Evolutionary conservation across 1,139 yeast genomes (phyloP).

Genomic region (Saccharomyces pastorianus): DNA sequence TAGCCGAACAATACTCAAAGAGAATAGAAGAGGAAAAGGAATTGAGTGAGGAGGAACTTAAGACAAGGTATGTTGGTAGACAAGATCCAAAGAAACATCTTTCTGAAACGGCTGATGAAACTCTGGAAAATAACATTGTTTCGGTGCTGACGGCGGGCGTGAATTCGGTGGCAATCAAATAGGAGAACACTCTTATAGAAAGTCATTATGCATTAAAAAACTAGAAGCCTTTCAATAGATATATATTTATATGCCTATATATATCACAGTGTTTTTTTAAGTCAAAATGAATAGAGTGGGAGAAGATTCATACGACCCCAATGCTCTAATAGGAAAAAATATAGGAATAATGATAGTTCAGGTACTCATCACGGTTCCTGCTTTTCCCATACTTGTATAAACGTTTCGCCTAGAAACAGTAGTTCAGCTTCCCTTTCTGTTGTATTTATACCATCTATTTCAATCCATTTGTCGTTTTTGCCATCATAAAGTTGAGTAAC

Average conservation of each 20-base stretch:
- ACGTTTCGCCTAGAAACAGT: slow-evolving; percentile 53
- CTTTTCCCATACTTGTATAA: slow-evolving; percentile 61
- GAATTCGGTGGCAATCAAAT: slow-evolving; percentile 74
- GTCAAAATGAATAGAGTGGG: background rate
- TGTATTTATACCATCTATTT: slow-evolving; percentile 46
- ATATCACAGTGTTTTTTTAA: background rate
- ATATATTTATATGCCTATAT: background rate
- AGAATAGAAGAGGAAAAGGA: slow-evolving; percentile 92
- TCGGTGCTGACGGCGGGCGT: slow-evolving; percentile 82
- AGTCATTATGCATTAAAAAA: slow-evolving; percentile 1
- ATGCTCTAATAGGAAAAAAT: background rate
- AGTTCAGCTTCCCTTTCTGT: slow-evolving; percentile 47
- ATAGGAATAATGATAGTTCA: background rate
- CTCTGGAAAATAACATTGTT: slow-evolving; percentile 85
- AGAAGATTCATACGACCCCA: background rate
- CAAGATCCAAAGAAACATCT: slow-evolving; percentile 98
- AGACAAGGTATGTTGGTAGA: slow-evolving; percentile 94
- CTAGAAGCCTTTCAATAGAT: background rate
- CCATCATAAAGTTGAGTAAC: slow-evolving; percentile 44
- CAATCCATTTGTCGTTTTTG: slow-evolving; percentile 45
- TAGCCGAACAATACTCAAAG: slow-evolving; percentile 83
- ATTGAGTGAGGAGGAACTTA: slow-evolving; percentile 75
- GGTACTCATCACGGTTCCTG: background rate
- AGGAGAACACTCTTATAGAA: slow-evolving; percentile 9
- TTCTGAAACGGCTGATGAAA: slow-evolving; percentile 75